Base-by-base conservation (phyloP, 2,329 filamentous ascomycete genomes). In the Alternaria incomplexa region DNA sequence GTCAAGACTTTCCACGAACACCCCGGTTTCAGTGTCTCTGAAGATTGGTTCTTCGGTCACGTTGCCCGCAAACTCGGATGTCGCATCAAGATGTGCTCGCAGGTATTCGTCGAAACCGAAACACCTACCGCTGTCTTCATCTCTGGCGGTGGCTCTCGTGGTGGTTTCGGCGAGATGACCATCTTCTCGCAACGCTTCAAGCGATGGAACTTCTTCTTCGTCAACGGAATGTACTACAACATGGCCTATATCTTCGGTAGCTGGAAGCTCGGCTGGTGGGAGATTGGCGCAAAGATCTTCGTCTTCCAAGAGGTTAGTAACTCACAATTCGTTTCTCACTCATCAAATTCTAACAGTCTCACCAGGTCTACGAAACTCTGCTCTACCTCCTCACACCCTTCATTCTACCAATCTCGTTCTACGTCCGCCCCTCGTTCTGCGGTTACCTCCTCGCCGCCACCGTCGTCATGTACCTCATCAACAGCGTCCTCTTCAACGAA, bases 11-110 rank as follows among this genome's bases (percentile, higher is more conserved):
- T 85, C 67, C 74, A 82, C 58, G 77, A 83, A 30, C 84, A 86
- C 63, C 83, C 84, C 0, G 84, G 84, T 0, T 86, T 84, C 68
- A 81, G 77, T 2, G 81, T 85, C 9, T 83, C 81, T 1, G 84
- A 86, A 54, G 84, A 86, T 68, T 86, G 84, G 84, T 86, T 84
- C 73, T 84, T 86, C 43, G 84, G 84, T 1, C 82, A 85, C 68
- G 81, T 81, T 6, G 81, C 82, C 43, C 78, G 83, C 13, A 72
- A 80, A 25, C 73, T 83, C 15, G 83, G 84, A 7, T 82, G 78
- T 6, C 76, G 83, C 1, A 84, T 85, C 61, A 76, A 78, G 28
- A 84, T 85, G 83, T 85, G 83, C 64, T 82, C 82, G 2, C 79
- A 81, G 1, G 80, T 84, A 9, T 85, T 85, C 50, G 84, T 86